phyloP scores from a whole-genome alignment of 768 basidiomycete genomes.

The Boletus huronensis region DNA sequence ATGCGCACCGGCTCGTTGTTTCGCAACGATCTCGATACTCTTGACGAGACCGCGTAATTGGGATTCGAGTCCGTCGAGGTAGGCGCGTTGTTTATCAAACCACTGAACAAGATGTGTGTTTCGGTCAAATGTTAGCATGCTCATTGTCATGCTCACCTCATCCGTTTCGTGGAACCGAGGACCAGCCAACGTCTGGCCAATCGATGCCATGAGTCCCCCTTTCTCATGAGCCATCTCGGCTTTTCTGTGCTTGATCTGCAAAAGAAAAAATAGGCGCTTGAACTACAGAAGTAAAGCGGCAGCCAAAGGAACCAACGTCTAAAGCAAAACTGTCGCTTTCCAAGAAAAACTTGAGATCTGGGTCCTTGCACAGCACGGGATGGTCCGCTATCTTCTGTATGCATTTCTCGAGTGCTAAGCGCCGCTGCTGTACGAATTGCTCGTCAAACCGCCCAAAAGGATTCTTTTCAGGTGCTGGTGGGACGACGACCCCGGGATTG shows the following conservation, averaged over 20 bases:
- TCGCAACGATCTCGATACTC: conserved; percentile 82
- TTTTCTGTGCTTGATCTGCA: conserved; percentile 84
- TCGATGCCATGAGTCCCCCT: conserved; percentile 78
- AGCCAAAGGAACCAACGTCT: conserved; percentile 57
- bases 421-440: conserved; percentile 83
- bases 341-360: conserved; percentile 85
- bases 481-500: conserved; percentile 96
- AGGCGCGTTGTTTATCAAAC: conserved; percentile 85
- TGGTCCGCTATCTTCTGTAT: conserved; percentile 92
- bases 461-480: conserved; percentile 95
- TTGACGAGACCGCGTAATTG: conserved; percentile 85
- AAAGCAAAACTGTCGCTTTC: conserved; percentile 90
- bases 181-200: conserved; percentile 76
- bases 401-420: conserved; percentile 82
- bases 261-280: background rate
- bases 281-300: background rate
- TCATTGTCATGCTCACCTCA: conserved; percentile 47
- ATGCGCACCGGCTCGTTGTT: conserved; percentile 67
- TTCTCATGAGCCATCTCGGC: conserved; percentile 72
- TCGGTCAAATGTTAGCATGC: background rate
- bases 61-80: conserved; percentile 86
- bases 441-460: conserved; percentile 91
- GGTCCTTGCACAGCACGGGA: conserved; percentile 82
- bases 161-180: conserved; percentile 87
- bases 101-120: conserved; percentile 49